phyloP scores from a whole-genome alignment of 345 rosid genomes.

The Corymbia maculata region DNA sequence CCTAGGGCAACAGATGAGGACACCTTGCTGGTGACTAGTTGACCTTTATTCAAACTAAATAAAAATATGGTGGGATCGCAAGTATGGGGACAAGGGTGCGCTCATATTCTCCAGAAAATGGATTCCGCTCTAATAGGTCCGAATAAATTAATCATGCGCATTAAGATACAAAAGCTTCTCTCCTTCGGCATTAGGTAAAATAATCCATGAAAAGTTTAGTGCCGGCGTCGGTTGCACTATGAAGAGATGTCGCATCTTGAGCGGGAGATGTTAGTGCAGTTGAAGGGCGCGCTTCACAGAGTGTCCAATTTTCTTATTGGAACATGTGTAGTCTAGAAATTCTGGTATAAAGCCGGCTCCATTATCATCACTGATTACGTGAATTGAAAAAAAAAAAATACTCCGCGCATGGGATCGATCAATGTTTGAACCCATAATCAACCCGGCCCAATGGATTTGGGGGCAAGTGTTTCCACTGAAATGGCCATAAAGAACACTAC shows the following conservation, averaged over 20 bases:
- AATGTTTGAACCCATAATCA: background rate
- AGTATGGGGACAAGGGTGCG: background rate
- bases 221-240: fast-evolving
- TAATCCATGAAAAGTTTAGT: background rate
- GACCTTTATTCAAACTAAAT: background rate
- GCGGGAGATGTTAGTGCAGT: background rate
- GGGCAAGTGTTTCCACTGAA: background rate
- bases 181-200: no score
- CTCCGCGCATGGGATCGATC: background rate
- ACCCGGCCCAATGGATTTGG: background rate
- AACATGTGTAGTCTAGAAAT: background rate
- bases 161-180: background rate
- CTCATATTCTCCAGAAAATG: background rate
- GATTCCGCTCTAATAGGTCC: fast-evolving
- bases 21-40: background rate
- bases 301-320: background rate
- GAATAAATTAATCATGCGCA: no score
- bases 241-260: no score
- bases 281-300: background rate
- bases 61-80: background rate
- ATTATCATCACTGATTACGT: background rate
- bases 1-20: background rate
- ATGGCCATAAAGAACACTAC: background rate
- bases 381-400: no score
- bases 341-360: fast-evolving